A percentile compares a stretch with the other conserved stretches of the same genome.
Conservation (phyloP, 768 basidiomycete species). For the Leccinellum rugosiceps region DNA sequence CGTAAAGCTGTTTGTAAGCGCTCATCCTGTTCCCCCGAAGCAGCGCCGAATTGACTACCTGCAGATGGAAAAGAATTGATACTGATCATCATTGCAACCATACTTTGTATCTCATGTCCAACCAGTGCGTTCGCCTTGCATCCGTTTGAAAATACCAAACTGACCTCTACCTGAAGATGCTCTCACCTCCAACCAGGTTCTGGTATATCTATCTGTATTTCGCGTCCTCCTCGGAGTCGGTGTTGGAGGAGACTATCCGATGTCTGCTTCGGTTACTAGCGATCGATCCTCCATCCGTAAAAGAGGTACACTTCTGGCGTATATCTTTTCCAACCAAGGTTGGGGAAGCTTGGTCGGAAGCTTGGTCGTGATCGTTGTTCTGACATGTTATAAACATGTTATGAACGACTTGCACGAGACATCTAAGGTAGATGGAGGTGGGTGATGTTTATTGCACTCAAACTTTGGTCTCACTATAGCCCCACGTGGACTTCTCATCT, state of each 20-base stretch:
- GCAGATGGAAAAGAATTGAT: slow-evolving; percentile 76
- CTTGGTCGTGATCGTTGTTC: slow-evolving; percentile 59
- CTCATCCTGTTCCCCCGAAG: not conserved
- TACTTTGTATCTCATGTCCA: slow-evolving; percentile 62
- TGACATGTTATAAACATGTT: slow-evolving; percentile 57
- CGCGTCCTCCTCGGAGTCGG: slow-evolving; percentile 76
- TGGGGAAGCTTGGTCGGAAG: slow-evolving; percentile 71
- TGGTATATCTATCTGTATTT: slow-evolving; percentile 65
- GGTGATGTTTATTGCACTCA: slow-evolving; percentile 15
- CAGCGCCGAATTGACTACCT: not conserved
- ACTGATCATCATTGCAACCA: slow-evolving; percentile 76
- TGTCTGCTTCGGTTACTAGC: slow-evolving; percentile 66
- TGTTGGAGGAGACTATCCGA: slow-evolving; percentile 78
- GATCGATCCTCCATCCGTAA: slow-evolving; percentile 65
- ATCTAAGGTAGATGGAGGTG: slow-evolving; percentile 69
- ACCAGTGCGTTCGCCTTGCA: slow-evolving; percentile 38
- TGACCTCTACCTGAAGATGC: slow-evolving; percentile 31
- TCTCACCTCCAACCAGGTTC: slow-evolving; percentile 46
- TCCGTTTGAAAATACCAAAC: not conserved
- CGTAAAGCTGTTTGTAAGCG: slow-evolving; percentile 62
- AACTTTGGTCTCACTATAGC: not conserved
- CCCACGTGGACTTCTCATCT: not conserved
- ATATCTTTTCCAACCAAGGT: slow-evolving; percentile 75
- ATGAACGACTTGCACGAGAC: slow-evolving; percentile 59
- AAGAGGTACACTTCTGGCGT: slow-evolving; percentile 71